A percentile compares a stretch with the other conserved stretches of the same genome.
These are phyloP conservation scores for Starmerella ratchasimensis DNA, from an alignment of 805 yeast species.

Conservation along the genomic window DNA sequence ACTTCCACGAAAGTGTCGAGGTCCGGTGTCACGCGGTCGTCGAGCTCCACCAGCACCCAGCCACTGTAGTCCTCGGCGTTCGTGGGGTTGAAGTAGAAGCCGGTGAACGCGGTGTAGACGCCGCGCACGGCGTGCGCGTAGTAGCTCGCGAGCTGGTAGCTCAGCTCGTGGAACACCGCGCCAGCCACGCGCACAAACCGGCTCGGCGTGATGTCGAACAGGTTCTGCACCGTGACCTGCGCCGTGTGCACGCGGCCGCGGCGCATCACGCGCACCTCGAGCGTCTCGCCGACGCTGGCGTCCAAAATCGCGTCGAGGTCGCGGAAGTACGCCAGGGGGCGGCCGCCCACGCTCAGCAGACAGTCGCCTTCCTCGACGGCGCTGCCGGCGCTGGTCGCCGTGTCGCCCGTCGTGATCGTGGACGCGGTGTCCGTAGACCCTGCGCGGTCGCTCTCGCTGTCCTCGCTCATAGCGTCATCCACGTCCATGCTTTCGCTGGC, in stretches of 20 bases:
- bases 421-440: too few relatives aligned
- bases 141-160: conserved; percentile 78
- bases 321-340: conserved; percentile 52
- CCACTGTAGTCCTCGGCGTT: conserved; percentile 42
- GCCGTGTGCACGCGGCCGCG: conserved; percentile 49
- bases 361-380: conserved; percentile 75
- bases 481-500: too few relatives aligned
- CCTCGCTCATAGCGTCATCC: too few relatives aligned
- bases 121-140: conserved; percentile 77
- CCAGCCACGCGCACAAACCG: conserved; percentile 74
- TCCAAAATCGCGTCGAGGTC: conserved; percentile 77
- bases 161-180: conserved; percentile 70
- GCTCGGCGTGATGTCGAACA: conserved; percentile 72
- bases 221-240: conserved; percentile 48
- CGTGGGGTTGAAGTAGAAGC: conserved; percentile 49
- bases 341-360: conserved; percentile 56
- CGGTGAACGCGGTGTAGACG: conserved; percentile 62
- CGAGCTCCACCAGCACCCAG: conserved; percentile 69
- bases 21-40: conserved; percentile 60
- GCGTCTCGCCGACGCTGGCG: conserved; percentile 43
- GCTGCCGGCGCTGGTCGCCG: too few relatives aligned
- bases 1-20: conserved; percentile 65
- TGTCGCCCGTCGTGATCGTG: too few relatives aligned
- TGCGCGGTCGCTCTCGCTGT: too few relatives aligned
- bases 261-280: conserved; percentile 52